phyloP scores from a whole-genome alignment of 305 asterid species.

The Fraxinus nigra region DNA sequence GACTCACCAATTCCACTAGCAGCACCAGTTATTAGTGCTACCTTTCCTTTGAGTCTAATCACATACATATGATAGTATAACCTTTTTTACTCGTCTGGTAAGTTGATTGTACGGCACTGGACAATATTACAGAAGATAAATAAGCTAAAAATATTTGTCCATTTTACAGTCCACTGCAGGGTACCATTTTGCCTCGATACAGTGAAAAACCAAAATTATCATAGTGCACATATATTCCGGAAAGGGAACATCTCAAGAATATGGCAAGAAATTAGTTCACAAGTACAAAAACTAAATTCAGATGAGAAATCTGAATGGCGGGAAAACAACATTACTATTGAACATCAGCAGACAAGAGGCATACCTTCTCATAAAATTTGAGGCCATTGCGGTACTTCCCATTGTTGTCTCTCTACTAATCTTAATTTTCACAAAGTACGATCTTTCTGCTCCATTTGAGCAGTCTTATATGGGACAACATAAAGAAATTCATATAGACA shows the following conservation, averaged over 20 bases:
- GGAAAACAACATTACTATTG: background rate
- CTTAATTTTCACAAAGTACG: background rate
- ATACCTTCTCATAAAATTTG: background rate
- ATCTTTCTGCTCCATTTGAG: background rate
- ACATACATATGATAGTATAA: background rate
- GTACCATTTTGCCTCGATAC: background rate
- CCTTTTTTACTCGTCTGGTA: background rate
- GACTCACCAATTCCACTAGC: conserved; percentile 5
- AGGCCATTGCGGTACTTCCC: background rate
- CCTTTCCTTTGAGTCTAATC: conserved; percentile 6
- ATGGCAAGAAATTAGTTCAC: background rate
- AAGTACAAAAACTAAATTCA: background rate
- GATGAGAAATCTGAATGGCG: background rate
- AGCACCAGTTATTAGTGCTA: conserved; percentile 15
- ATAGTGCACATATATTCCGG: background rate
- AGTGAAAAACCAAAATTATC: background rate
- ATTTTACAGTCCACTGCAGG: background rate
- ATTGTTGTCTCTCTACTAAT: background rate
- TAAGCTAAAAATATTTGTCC: background rate
- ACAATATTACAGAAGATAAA: background rate
- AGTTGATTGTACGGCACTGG: background rate
- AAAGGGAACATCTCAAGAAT: background rate
- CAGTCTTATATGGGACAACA: background rate
- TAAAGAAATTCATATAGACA: background rate
- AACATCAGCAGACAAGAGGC: background rate